Conservation (phyloP, 2,329 filamentous ascomycete species). For the Lachnellula hyalina region DNA sequence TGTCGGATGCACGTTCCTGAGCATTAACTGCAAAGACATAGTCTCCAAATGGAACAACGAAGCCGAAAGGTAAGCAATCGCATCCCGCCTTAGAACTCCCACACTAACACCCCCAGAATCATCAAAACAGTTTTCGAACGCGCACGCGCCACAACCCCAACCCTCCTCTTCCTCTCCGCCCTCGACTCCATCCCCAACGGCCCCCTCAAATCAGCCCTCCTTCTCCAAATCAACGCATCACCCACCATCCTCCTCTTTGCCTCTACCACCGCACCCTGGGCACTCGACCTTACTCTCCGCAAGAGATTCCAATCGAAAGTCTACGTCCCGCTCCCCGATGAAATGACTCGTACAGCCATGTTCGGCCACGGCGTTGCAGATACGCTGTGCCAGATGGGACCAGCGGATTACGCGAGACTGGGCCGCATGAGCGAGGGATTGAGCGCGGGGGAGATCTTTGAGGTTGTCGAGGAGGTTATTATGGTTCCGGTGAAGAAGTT, state of each 20-base stretch:
- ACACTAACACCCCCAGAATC: background rate
- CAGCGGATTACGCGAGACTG: background rate
- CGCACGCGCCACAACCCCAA: background rate
- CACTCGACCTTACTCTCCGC: conserved; percentile 3
- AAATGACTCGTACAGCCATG: conserved; percentile 1
- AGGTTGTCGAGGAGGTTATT: conserved; percentile 4
- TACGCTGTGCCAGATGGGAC: background rate
- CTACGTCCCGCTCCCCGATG: conserved; percentile 7
- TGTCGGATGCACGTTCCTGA: background rate
- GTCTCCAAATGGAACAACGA: background rate
- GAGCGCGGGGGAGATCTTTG: conserved; percentile 5
- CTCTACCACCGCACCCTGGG: conserved; percentile 7
- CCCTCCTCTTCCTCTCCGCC: background rate
- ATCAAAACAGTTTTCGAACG: background rate
- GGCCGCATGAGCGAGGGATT: background rate
- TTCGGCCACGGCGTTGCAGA: conserved; percentile 7
- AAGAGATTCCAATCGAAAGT: conserved; percentile 1
- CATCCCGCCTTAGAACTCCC: background rate
- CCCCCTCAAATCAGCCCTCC: background rate
- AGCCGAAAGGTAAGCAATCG: background rate
- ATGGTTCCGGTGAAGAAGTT: conserved; percentile 9
- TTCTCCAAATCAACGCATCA: background rate
- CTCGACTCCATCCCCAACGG: background rate
- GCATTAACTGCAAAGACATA: background rate
- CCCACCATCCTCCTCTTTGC: background rate